phyloP scores from a whole-genome alignment of 2,329 filamentous ascomycete genomes.

The Cylindrodendrum hubeiense region DNA sequence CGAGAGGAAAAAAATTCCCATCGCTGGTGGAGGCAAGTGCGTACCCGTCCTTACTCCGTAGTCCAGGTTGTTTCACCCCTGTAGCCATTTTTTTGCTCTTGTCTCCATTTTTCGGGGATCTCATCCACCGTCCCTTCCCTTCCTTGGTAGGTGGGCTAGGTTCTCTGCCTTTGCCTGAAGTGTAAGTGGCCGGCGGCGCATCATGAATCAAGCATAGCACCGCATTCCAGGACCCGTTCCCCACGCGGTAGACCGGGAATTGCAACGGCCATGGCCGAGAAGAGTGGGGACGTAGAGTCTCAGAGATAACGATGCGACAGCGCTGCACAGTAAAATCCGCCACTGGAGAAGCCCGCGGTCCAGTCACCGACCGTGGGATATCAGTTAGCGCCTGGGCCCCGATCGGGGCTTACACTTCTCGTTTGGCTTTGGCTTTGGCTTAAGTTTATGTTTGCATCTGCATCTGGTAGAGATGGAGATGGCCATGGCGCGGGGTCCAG shows the following conservation, averaged over 20 bases:
- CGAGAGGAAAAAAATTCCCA: constrained; percentile 10
- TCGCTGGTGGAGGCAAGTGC: constrained; percentile 20
- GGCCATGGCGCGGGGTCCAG: not conserved
- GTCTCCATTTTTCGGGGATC: constrained; percentile 14
- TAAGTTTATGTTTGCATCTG: not conserved
- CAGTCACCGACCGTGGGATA: constrained; percentile 5
- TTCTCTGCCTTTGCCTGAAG: constrained; percentile 12
- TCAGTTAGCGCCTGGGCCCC: constrained; percentile 10
- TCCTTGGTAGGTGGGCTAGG: constrained; percentile 5
- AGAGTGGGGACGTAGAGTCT: constrained; percentile 31
- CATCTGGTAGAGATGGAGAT: not conserved
- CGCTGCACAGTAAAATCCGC: not conserved
- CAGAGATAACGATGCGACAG: constrained; percentile 31
- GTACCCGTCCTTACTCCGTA: not conserved
- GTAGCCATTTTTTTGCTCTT: constrained; percentile 16
- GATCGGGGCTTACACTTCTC: not conserved
- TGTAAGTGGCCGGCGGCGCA: constrained; percentile 26
- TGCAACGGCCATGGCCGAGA: constrained; percentile 36
- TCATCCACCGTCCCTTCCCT: not conserved
- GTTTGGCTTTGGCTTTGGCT: not conserved
- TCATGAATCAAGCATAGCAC: constrained; percentile 14
- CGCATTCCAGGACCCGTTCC: constrained; percentile 26
- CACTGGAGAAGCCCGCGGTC: not conserved
- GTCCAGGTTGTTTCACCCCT: constrained; percentile 10
- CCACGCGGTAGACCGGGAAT: constrained; percentile 30